phyloP scores from a whole-genome alignment of 768 basidiomycete species.

The Suillus lakei region DNA sequence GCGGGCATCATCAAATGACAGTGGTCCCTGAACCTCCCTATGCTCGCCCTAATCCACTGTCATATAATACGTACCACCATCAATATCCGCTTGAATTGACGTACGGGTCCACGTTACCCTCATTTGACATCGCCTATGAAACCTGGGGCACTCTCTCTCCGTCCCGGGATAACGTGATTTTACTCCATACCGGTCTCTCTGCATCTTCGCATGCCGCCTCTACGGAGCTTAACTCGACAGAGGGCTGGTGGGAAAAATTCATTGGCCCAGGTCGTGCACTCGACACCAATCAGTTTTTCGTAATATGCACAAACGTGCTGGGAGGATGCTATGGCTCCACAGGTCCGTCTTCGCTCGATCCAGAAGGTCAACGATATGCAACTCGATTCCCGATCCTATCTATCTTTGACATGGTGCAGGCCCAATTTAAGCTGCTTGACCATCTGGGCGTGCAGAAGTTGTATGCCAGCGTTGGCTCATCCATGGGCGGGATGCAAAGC shows the following conservation, averaged over 20 bases:
- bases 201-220: constrained; percentile 95
- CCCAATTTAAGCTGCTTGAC: constrained; percentile 88
- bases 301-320: constrained; percentile 95
- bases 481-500: constrained; percentile 99
- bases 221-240: constrained; percentile 72
- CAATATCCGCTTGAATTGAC: constrained; percentile 64
- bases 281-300: constrained; percentile 90
- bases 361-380: constrained; percentile 73
- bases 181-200: constrained; percentile 94
- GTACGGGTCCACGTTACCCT: constrained; percentile 62
- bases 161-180: constrained; percentile 82
- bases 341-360: constrained; percentile 86
- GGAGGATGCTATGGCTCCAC: constrained; percentile 99
- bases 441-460: constrained; percentile 81
- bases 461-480: constrained; percentile 92
- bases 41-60: constrained; percentile 74
- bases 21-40: constrained; percentile 87
- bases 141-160: constrained; percentile 93
- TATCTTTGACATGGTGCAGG: constrained; percentile 97
- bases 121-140: constrained; percentile 93
- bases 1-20: constrained; percentile 32
- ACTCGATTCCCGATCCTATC: constrained; percentile 91
- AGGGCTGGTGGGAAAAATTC: constrained; percentile 99
- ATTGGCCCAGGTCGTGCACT: constrained; percentile 94
- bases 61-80: constrained; percentile 75